Evolutionary conservation across 2,329 filamentous ascomycete genomes (phyloP).

Genomic region (Monilinia fructigena): DNA sequence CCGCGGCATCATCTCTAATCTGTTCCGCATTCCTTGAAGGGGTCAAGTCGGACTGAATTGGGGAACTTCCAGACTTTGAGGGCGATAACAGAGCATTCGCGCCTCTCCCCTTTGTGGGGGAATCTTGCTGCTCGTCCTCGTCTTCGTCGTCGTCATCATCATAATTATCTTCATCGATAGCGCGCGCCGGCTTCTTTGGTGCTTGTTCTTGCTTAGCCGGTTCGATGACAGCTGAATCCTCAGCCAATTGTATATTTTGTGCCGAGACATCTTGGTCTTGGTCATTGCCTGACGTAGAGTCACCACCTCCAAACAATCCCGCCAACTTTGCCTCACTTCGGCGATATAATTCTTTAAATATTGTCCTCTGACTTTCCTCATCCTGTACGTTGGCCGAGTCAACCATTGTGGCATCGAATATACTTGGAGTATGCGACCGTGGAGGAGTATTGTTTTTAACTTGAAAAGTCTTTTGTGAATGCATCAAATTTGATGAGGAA

Average conservation of each 20-base stretch:
- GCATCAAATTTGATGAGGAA: slow-evolving; percentile 51
- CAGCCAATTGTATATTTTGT: slow-evolving; percentile 44
- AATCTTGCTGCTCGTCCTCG: slow-evolving; percentile 54
- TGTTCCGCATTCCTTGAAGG: slow-evolving; percentile 59
- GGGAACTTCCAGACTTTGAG: slow-evolving; percentile 68
- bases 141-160: slow-evolving; percentile 71
- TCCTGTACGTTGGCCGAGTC: slow-evolving; percentile 55
- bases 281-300: slow-evolving; percentile 32
- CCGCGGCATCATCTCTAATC: slow-evolving; percentile 49
- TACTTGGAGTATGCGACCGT: slow-evolving; percentile 36
- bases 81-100: slow-evolving; percentile 60
- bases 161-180: slow-evolving; percentile 83
- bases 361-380: slow-evolving; percentile 67
- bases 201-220: slow-evolving; percentile 48
- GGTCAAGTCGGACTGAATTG: slow-evolving; percentile 48
- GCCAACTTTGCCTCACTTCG: slow-evolving; percentile 75
- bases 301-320: slow-evolving; percentile 62
- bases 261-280: slow-evolving; percentile 36
- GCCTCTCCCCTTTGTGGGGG: slow-evolving; percentile 53
- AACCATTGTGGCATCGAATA: slow-evolving; percentile 45
- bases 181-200: slow-evolving; percentile 70
- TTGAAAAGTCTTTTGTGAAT: slow-evolving; percentile 50
- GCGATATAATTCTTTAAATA: slow-evolving; percentile 76
- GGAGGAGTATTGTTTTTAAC: slow-evolving; percentile 58
- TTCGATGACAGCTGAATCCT: slow-evolving; percentile 50